Percentiles rank a stretch among this genome's conserved stretches.
Conservation (phyloP, 2,329 filamentous ascomycete genomes). For the Mollisiaceae sp. region DNA sequence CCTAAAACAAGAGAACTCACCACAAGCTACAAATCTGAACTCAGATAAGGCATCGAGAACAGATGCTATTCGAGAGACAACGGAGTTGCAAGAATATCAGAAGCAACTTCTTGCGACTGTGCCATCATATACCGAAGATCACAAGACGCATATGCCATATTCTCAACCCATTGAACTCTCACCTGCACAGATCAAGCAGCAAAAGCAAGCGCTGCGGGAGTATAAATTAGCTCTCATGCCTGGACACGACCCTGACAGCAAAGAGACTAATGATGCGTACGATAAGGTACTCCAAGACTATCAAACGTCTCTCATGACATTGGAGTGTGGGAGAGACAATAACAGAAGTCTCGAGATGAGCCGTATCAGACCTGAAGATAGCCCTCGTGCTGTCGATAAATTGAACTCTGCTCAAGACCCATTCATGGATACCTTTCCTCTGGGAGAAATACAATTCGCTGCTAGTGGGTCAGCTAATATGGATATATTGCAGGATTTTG, state of each 20-base stretch:
- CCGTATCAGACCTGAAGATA: background rate
- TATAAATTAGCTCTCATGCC: background rate
- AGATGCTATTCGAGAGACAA: background rate
- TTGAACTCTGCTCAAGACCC: background rate
- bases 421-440: background rate
- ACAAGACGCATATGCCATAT: background rate
- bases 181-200: background rate
- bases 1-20: background rate
- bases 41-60: too few species aligned
- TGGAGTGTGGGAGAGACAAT: constrained; percentile 12
- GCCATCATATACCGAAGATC: background rate
- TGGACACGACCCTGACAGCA: constrained; percentile 1
- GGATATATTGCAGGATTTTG: constrained; percentile 66
- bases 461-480: background rate
- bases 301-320: constrained; percentile 16
- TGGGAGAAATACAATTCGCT: too few species aligned
- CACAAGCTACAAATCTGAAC: background rate
- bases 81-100: background rate
- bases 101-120: background rate
- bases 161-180: constrained; percentile 5
- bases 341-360: background rate
- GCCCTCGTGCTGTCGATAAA: background rate
- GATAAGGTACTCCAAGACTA: constrained; percentile 18
- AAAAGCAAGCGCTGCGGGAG: background rate
- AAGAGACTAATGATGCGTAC: constrained; percentile 6